Evolutionary conservation across 768 basidiomycete species (phyloP), one percentile per base, ranked within the genome.

Genomic region (Arthromyces matolae): DNA sequence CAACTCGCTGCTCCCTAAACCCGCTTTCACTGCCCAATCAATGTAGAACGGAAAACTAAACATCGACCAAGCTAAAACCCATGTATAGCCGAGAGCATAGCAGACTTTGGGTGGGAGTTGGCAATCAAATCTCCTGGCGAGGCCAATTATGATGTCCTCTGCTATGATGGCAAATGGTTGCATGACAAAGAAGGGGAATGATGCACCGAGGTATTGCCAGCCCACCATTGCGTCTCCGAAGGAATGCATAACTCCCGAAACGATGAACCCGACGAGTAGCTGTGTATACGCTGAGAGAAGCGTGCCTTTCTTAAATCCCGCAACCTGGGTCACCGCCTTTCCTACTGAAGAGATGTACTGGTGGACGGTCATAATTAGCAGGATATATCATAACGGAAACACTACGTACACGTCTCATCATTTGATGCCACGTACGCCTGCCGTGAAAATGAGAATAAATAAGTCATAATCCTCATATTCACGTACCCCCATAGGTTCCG

Each of bases 401-500:
- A 13, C 4, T 12, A 52, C 64, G 34, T 35, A 65, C 64, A 16
- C 57, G 51, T 38, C 56, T 53, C 22, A 65, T 25, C 14, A 52
- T 34, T 27, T 64, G 63, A 42, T 67, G 63, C 60, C 63, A 65
- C 5, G 57, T 59, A 19, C 54, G 55, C 14, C 65, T 65, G n/a
- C n/a, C n/a, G n/a, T n/a, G n/a, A n/a, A n/a, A n/a, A 12, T 2
- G 8, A 20, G 18, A 14, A 25, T 47, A 36, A 25, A 19, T 12
- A 14, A 31, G 24, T 19, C 22, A 25, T 23, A 25, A 24, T 40
- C 10, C 22, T 18, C 8, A 37, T 39, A 16, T 44, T 19, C 27
- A 60, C 65, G 35, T 47, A 66, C 66, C 65, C 61, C 66, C 65
- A 65, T 27, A 64, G 56, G 16, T 54, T 58, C 23, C 65, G 56